phyloP scores from a whole-genome alignment of 202 grass and related monocot species.

The Panicum virgatum region DNA sequence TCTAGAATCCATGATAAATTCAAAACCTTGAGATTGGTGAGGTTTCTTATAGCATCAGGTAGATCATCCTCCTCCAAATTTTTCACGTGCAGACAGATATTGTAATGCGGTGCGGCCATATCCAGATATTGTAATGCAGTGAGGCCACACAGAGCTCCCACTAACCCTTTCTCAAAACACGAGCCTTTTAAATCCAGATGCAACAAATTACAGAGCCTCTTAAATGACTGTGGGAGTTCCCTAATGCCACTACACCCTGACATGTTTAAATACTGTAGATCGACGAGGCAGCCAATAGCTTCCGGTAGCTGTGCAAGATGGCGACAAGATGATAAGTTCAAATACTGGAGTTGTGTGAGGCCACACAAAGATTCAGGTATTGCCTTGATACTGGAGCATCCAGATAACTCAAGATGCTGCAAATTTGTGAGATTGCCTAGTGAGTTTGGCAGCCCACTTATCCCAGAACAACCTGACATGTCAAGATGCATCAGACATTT shows the following conservation, averaged over 20 bases:
- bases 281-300: neutral
- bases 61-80: neutral
- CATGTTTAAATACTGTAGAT: neutral
- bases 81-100: neutral
- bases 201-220: neutral
- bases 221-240: neutral
- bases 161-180: rapidly evolving
- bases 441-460: neutral
- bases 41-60: neutral
- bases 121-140: neutral
- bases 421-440: neutral
- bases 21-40: neutral
- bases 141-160: neutral
- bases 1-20: neutral
- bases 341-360: neutral
- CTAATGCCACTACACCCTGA: neutral
- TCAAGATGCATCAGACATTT: neutral
- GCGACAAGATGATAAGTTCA: neutral
- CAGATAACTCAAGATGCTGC: neutral
- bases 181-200: neutral
- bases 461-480: neutral
- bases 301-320: neutral
- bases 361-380: neutral
- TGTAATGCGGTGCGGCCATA: too few relatives aligned
- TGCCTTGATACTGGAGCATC: neutral